Conservation (phyloP, 2,329 filamentous ascomycete species). For the Coniochaeta sp. region DNA sequence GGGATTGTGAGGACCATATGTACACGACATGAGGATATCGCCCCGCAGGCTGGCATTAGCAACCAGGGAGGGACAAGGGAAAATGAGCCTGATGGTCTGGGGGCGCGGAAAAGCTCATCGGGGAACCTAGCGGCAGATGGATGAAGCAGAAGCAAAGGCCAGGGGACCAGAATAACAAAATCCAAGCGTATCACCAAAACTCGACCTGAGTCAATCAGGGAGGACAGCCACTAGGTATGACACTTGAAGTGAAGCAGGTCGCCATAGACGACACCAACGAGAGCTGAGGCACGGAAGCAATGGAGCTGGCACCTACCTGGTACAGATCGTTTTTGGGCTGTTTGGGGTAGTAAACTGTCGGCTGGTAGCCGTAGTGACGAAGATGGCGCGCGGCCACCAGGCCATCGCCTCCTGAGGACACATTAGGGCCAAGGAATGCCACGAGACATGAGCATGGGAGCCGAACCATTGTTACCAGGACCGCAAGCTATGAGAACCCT, state of each 20-base stretch:
- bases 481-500: constrained; percentile 85
- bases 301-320: constrained; percentile 45
- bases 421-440: constrained; percentile 2
- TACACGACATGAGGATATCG: neutral
- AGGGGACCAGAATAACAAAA: neutral
- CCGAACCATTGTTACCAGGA: constrained; percentile 62
- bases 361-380: constrained; percentile 83
- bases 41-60: neutral
- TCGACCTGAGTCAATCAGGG: constrained; percentile 4
- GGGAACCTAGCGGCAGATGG: neutral
- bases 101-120: neutral
- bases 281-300: neutral
- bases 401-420: constrained; percentile 70
- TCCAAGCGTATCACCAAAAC: neutral
- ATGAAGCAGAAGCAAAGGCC: neutral
- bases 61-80: neutral
- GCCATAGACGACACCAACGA: neutral
- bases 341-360: constrained; percentile 89
- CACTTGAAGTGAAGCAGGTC: constrained; percentile 6
- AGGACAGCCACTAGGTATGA: constrained; percentile 1
- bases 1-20: neutral
- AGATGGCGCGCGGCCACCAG: constrained; percentile 91
- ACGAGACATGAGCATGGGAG: constrained; percentile 6
- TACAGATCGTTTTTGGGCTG: constrained; percentile 86
- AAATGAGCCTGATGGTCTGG: neutral